phyloP scores from a whole-genome alignment of 2,329 filamentous ascomycete species.

The Colletotrichum sp. region DNA sequence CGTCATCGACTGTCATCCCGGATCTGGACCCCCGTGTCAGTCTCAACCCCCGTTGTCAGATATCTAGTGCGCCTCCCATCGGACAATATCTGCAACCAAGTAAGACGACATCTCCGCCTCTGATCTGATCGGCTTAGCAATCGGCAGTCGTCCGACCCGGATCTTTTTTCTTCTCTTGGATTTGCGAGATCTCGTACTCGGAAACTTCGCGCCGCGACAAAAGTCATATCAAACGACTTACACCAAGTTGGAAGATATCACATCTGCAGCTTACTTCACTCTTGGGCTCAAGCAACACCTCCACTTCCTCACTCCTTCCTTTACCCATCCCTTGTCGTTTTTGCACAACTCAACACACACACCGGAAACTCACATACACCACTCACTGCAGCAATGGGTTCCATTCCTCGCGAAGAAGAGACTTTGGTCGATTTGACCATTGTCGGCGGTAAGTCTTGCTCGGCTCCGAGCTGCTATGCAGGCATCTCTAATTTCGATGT shows the following conservation, averaged over 20 bases:
- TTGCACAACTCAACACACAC: background rate
- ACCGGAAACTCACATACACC: background rate
- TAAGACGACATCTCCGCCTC: background rate
- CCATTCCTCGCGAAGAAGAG: constrained; percentile 12
- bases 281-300: background rate
- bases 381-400: constrained; percentile 4
- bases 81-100: background rate
- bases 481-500: background rate
- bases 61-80: background rate
- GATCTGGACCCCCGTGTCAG: background rate
- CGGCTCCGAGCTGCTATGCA: background rate
- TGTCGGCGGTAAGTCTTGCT: constrained; percentile 34
- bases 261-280: background rate
- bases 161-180: background rate
- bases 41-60: background rate
- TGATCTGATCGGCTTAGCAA: constrained; percentile 3
- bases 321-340: background rate
- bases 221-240: background rate
- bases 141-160: background rate
- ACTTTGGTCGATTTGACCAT: constrained; percentile 36
- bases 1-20: background rate
- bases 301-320: background rate
- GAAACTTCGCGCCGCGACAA: background rate
- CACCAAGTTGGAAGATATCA: background rate
- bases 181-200: background rate